Conservation (phyloP, 805 yeast species). For the Lachancea sp. region DNA sequence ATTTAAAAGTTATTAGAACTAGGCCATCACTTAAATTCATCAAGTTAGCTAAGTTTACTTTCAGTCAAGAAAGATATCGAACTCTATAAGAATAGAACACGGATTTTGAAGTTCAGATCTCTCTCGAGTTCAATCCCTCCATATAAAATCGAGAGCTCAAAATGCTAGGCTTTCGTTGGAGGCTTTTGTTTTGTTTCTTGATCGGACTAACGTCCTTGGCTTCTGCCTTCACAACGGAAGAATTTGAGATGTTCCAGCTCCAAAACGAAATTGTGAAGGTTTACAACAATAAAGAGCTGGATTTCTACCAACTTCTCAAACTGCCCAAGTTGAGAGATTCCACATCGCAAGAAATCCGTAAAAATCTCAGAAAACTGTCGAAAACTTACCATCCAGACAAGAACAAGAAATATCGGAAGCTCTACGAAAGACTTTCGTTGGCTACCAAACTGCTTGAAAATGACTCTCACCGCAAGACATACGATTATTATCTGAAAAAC, state of each 20-base stretch:
- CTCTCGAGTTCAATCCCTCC: neutral
- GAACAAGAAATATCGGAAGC: constrained; percentile 39
- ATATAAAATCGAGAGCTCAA: neutral
- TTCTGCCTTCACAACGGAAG: constrained; percentile 56
- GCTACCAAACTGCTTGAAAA: constrained; percentile 68
- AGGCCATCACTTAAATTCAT: no score
- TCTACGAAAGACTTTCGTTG: constrained; percentile 67
- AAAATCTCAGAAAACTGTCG: constrained; percentile 66
- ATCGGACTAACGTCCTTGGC: constrained; percentile 19
- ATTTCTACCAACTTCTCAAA: constrained; percentile 65
- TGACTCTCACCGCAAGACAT: constrained; percentile 55
- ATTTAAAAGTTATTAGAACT: no score
- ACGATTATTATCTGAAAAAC: constrained; percentile 73
- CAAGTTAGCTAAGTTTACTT: no score
- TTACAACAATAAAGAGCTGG: constrained; percentile 47
- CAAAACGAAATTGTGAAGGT: constrained; percentile 58
- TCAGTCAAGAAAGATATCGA: no score
- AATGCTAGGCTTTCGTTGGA: constrained; percentile 2
- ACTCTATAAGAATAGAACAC: neutral
- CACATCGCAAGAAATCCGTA: constrained; percentile 47
- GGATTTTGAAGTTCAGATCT: neutral
- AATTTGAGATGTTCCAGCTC: constrained; percentile 73
- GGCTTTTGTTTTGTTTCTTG: constrained; percentile 13
- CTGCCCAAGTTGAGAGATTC: constrained; percentile 38
- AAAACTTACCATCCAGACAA: constrained; percentile 85